Base-by-base conservation (phyloP, 768 basidiomycete genomes). In the Cyclocybe cylindracea region DNA sequence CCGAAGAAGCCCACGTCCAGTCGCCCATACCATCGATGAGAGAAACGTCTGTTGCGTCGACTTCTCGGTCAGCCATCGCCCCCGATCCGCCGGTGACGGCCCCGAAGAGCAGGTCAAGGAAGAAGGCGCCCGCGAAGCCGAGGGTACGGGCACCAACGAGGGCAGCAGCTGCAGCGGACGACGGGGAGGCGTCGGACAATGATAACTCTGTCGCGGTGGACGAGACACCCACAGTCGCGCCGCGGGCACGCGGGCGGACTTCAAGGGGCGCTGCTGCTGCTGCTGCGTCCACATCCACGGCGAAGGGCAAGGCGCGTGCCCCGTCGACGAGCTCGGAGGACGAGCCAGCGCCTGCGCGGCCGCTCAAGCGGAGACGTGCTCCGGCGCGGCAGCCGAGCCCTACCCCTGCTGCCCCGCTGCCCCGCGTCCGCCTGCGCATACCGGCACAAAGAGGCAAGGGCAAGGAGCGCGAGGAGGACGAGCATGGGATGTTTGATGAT, bases 401-500 rank as follows among this genome's bases (percentile, higher is more conserved):
- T 24, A 24, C 24, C 24, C 77, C 78, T 7, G 61, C 62, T 10
- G 58, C 62, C 14, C 63, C 69, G 6, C 59, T 72, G 31, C 70
- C 67, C 13, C 75, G 69, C 19, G 78, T 87, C 18, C 78, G 81
- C 18, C 70, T 85, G 42, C 81, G 82, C 29, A 67, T 86, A 55
- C 72, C 64, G 7, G 74, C 78, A 1, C 76, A 78, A n/a, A 81
- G 84, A 58, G 80, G 81, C 31, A 89, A 88, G 65, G 82, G 82
- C 32, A 87, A 84, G 63, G 85, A 84, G 37, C 78, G 79, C 13
- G 87, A 91, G 48, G 85, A 86, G 7, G 86, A 86, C 6, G 72
- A 75, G 24, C 76, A 75, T 37, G 85, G 86, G 19, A 74, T 94
- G 44, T 98, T 95, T 62, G 94, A 97, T 42, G 94, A 94, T 16